phyloP scores from a whole-genome alignment of 2,329 filamentous ascomycete species.

The Trichoderma atrobrunneum region DNA sequence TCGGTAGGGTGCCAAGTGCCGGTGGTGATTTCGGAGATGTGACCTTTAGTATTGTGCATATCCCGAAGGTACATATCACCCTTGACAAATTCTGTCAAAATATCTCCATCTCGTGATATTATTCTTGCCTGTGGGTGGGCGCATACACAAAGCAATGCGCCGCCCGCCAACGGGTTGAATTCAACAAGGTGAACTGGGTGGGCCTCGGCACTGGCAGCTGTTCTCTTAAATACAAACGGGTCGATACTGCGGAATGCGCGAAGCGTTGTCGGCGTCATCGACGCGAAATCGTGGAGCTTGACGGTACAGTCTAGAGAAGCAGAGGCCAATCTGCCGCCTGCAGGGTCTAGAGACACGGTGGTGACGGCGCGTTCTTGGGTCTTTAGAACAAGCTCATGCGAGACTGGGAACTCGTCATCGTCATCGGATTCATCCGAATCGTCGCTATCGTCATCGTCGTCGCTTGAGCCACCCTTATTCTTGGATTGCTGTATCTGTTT shows the following conservation, averaged over 20 bases:
- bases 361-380: constrained; percentile 89
- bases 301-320: constrained; percentile 87
- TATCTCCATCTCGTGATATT: constrained; percentile 82
- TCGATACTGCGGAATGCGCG: constrained; percentile 92
- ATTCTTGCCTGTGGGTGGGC: constrained; percentile 89
- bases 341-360: constrained; percentile 76
- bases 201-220: constrained; percentile 69
- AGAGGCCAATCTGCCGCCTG: constrained; percentile 82
- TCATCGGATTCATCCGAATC: constrained; percentile 62
- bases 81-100: constrained; percentile 85
- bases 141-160: constrained; percentile 79
- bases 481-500: constrained; percentile 23
- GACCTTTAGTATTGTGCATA: constrained; percentile 96
- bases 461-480: constrained; percentile 40
- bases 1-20: constrained; percentile 90
- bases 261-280: constrained; percentile 92
- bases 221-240: constrained; percentile 71
- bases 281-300: constrained; percentile 92
- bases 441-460: constrained; percentile 41
- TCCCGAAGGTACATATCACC: constrained; percentile 98
- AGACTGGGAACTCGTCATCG: constrained; percentile 85
- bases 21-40: constrained; percentile 86
- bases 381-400: constrained; percentile 88
- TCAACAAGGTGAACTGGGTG: constrained; percentile 84
- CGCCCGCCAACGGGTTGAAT: constrained; percentile 80